phyloP scores from a whole-genome alignment of 441 rosid species.

The Populus tomentosa region DNA sequence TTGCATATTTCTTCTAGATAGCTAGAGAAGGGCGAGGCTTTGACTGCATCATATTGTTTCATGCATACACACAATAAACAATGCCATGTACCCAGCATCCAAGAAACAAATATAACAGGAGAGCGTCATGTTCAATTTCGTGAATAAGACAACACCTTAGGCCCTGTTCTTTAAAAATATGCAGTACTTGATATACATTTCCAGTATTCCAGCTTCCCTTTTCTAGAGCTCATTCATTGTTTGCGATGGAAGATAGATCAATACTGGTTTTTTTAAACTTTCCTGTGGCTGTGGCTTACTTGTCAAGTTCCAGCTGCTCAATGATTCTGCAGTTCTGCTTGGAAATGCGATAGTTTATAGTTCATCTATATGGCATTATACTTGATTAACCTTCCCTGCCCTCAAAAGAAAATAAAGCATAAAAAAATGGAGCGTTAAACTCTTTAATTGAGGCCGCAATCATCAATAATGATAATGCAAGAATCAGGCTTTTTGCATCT shows the following conservation, averaged over 20 bases:
- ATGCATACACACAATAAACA: too few relatives aligned
- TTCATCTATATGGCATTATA: not conserved
- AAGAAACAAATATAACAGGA: too few relatives aligned
- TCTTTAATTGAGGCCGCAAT: too few relatives aligned
- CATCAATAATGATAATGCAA: too few relatives aligned
- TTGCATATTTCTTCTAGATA: too few relatives aligned
- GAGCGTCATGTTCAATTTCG: too few relatives aligned
- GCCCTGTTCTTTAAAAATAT: not conserved
- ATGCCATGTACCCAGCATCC: too few relatives aligned
- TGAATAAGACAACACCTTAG: not conserved
- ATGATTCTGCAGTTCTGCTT: not conserved
- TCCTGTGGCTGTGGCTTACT: not conserved
- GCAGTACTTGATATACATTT: not conserved
- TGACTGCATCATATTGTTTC: too few relatives aligned
- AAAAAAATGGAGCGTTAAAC: not conserved
- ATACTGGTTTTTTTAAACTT: not conserved
- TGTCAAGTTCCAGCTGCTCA: not conserved
- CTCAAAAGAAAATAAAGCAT: too few relatives aligned
- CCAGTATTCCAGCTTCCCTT: not conserved
- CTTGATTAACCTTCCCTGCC: not conserved
- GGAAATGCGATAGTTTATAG: not conserved
- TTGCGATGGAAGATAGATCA: not conserved
- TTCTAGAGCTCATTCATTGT: not conserved
- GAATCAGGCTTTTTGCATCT: too few relatives aligned
- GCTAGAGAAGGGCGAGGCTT: too few relatives aligned